phyloP scores from a whole-genome alignment of 2,329 filamentous ascomycete genomes.

The Aspergillus fumigatus region DNA sequence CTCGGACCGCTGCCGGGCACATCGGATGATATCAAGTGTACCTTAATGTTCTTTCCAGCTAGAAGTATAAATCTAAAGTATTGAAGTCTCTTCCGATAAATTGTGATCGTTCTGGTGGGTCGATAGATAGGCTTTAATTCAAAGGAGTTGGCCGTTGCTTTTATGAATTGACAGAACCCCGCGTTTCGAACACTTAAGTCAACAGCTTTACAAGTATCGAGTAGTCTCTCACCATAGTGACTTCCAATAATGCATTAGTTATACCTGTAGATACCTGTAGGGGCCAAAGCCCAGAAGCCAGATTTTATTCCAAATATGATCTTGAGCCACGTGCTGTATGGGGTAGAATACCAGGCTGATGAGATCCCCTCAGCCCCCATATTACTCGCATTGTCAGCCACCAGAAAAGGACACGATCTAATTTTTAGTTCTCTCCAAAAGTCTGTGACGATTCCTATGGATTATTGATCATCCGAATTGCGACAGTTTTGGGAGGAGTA shows the following conservation, averaged over 20 bases:
- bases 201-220: neutral
- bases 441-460: neutral
- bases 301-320: neutral
- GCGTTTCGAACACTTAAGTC: neutral
- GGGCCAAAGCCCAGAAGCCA: neutral
- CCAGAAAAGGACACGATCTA: neutral
- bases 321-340: neutral
- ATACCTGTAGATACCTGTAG: neutral
- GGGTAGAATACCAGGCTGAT: neutral
- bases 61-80: neutral
- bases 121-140: neutral
- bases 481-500: neutral
- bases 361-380: neutral
- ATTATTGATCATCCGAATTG: neutral
- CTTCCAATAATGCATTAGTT: neutral
- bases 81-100: neutral
- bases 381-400: neutral
- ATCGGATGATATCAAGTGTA: neutral
- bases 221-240: no score
- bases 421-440: neutral
- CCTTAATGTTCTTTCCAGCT: neutral
- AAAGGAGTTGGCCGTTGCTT: neutral
- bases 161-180: neutral
- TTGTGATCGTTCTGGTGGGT: neutral
- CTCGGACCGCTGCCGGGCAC: neutral